Percentiles rank a stretch among this genome's conserved stretches.
Conservation (phyloP, 164 flowering plant genomes). For the Magnolia kwangsiensis region DNA sequence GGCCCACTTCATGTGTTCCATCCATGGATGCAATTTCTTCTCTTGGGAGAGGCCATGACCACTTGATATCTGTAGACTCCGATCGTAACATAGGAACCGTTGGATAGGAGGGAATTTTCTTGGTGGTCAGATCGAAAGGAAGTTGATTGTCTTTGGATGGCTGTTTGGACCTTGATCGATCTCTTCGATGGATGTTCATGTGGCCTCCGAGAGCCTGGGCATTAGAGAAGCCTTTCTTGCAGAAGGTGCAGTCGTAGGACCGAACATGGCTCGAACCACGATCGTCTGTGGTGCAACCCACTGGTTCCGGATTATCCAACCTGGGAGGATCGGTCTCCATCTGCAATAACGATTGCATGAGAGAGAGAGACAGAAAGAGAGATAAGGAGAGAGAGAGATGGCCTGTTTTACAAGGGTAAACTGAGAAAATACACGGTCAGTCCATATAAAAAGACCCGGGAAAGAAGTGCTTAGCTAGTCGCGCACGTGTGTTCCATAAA, state of each 20-base stretch:
- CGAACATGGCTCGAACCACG: background rate
- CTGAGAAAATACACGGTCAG: background rate
- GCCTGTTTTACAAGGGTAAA: background rate
- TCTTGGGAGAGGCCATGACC: conserved; percentile 1
- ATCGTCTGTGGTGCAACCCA: conserved; percentile 8
- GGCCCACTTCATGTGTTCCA: conserved; percentile 3
- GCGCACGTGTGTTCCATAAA: too few species aligned
- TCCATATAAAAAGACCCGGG: too few species aligned
- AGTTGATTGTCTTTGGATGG: conserved; percentile 13
- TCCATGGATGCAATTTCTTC: conserved; percentile 1
- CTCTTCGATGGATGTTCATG: conserved; percentile 43
- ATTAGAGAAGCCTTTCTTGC: conserved; percentile 30
- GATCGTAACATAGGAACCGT: too few species aligned
- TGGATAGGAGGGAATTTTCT: background rate
- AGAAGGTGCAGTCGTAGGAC: conserved; percentile 28
- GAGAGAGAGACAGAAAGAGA: background rate
- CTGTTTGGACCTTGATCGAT: conserved; percentile 37
- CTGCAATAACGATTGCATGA: background rate
- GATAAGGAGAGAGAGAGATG: background rate
- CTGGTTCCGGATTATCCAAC: conserved; percentile 3
- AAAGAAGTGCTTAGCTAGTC: too few species aligned
- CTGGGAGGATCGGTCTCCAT: conserved; percentile 15
- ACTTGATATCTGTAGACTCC: background rate
- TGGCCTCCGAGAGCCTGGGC: conserved; percentile 45
- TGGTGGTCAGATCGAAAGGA: conserved; percentile 15